Conservation (phyloP, 108 stramenopile species). For the Aurantiochytrium sp. region DNA sequence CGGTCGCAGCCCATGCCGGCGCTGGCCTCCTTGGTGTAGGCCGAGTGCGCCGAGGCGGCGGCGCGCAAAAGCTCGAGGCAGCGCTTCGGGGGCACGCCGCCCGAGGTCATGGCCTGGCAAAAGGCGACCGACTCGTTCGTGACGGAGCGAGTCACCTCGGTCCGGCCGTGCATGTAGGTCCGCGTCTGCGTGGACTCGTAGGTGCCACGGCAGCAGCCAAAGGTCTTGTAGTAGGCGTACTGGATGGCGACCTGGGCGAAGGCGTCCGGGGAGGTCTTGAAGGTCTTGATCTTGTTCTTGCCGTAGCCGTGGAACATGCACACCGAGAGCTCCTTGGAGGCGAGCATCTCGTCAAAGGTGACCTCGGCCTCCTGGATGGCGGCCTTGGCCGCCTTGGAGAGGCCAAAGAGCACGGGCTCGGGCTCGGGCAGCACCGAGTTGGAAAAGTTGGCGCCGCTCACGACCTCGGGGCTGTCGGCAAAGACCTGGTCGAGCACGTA, state of each 20-base stretch:
- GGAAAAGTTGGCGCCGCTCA: background rate
- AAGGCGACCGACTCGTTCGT: background rate
- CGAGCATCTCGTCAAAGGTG: background rate
- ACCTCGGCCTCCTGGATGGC: background rate
- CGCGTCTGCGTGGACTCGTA: slow-evolving; percentile 38
- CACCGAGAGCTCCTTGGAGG: background rate
- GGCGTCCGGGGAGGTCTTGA: slow-evolving; percentile 28
- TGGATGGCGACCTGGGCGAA: slow-evolving; percentile 34
- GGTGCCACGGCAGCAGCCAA: slow-evolving; percentile 29
- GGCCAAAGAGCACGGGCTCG: background rate
- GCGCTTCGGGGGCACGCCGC: background rate
- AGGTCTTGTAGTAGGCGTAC: slow-evolving; percentile 36
- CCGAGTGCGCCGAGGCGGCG: slow-evolving; percentile 8
- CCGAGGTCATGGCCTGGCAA: slow-evolving; percentile 31
- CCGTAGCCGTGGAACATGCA: slow-evolving; percentile 27
- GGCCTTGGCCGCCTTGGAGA: background rate
- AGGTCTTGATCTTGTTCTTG: slow-evolving; percentile 35
- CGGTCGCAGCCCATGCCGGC: slow-evolving; percentile 33
- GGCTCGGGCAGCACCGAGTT: background rate
- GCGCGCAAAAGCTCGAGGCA: background rate
- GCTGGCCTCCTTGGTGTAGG: background rate
- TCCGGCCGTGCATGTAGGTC: slow-evolving; percentile 29
- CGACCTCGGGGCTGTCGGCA: background rate
- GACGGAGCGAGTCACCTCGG: slow-evolving; percentile 32
- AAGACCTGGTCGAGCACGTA: background rate